Conservation (phyloP, 2,329 filamentous ascomycete genomes). For the Hypoxylon sp. region DNA sequence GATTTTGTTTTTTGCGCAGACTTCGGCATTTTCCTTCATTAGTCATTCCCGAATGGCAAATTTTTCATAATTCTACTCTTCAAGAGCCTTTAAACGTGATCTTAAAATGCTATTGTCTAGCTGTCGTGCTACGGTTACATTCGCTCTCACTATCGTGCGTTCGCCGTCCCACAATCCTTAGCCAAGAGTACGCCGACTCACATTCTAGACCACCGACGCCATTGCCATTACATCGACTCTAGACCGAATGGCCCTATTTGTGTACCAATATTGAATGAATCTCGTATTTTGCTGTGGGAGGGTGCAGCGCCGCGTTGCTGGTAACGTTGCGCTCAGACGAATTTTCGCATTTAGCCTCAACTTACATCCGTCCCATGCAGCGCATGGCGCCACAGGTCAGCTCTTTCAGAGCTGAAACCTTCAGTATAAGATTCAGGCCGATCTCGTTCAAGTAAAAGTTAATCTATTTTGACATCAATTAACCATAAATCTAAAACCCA, state of each 20-base stretch:
- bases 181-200: not conserved
- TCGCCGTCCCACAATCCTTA: not conserved
- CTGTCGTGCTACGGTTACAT: not conserved
- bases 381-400: not conserved
- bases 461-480: not conserved
- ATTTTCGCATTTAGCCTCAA: not conserved
- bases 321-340: not conserved
- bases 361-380: not conserved
- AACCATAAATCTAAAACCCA: not conserved
- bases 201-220: not conserved
- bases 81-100: not conserved
- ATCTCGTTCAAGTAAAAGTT: not conserved
- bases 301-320: not conserved
- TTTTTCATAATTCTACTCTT: not conserved
- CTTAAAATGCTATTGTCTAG: not conserved
- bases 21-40: not conserved
- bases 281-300: not conserved
- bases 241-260: not conserved
- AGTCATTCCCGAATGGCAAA: not conserved
- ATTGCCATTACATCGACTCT: not conserved
- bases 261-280: not conserved
- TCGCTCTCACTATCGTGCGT: not conserved
- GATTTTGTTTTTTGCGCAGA: not conserved
- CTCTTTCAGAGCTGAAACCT: not conserved
- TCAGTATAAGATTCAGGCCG: not conserved